Evolutionary conservation across 257 asterid species (phyloP).

Genomic region (Nicotiana tabacum): DNA sequence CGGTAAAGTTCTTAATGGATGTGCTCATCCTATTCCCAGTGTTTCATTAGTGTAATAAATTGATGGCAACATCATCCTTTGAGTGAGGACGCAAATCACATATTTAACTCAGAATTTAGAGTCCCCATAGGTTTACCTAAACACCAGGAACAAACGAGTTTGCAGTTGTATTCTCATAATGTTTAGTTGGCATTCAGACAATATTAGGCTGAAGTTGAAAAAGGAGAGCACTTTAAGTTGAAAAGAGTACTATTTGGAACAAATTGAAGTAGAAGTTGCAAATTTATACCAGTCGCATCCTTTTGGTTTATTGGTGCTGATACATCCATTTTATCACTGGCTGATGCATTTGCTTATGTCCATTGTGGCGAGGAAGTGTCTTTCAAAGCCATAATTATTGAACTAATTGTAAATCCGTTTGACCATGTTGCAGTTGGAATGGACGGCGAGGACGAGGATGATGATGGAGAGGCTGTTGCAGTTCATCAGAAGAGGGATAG

Average conservation of each 20-base stretch:
- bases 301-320: neutral
- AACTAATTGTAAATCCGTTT: neutral
- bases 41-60: neutral
- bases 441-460: conserved; percentile 31
- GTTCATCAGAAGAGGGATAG: conserved; percentile 39
- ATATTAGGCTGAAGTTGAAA: neutral
- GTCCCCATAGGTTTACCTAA: neutral
- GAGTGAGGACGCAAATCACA: neutral
- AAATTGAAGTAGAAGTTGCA: neutral
- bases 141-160: neutral
- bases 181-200: neutral
- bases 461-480: conserved; percentile 22
- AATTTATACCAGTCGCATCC: neutral
- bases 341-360: neutral
- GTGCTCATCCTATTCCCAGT: neutral
- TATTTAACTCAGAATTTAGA: neutral
- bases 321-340: neutral
- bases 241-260: neutral
- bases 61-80: neutral
- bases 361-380: neutral
- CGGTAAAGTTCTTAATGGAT: conserved; percentile 28
- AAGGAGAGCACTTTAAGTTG: neutral
- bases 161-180: neutral
- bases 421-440: conserved; percentile 27
- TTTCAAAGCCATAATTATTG: neutral